These are phyloP conservation scores for Pythium chondricola DNA, from an alignment of 352 stramenopile genomes.

Conservation along the genomic window DNA sequence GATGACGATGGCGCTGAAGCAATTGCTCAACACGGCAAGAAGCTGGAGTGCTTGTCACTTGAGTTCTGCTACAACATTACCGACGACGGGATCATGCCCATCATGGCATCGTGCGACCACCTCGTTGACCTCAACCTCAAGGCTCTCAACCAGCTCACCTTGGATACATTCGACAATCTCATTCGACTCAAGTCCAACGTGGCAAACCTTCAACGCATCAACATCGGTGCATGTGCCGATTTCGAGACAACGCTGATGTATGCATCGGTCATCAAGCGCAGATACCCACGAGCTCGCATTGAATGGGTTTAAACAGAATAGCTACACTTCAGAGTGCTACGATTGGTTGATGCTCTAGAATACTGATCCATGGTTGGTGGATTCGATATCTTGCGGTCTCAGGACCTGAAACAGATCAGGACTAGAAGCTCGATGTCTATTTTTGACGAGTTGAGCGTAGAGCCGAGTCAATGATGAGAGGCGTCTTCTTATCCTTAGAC, in stretches of 20 bases:
- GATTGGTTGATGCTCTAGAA: no score
- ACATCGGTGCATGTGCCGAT: constrained; percentile 64
- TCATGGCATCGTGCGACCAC: constrained; percentile 43
- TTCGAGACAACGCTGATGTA: constrained; percentile 58
- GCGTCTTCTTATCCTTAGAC: no score
- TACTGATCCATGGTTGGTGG: no score
- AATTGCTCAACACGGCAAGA: constrained; percentile 27
- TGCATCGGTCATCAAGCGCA: constrained; percentile 51
- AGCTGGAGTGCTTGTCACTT: constrained; percentile 65
- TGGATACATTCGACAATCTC: constrained; percentile 47
- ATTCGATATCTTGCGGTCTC: no score
- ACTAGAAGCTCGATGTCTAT: no score
- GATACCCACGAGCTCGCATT: constrained; percentile 59
- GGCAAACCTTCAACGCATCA: constrained; percentile 33
- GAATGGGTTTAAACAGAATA: constrained; percentile 49
- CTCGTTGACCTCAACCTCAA: constrained; percentile 81
- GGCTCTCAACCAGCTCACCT: constrained; percentile 80
- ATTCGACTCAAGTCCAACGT: constrained; percentile 18
- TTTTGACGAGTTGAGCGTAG: no score
- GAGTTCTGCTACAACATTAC: constrained; percentile 88
- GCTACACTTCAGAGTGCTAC: not conserved
- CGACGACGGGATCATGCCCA: constrained; percentile 41
- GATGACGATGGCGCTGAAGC: constrained; percentile 46
- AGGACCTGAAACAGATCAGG: no score
- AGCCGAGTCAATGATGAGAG: no score